Conservation (phyloP, 306 rosid species). For the Sophora flavescens region DNA sequence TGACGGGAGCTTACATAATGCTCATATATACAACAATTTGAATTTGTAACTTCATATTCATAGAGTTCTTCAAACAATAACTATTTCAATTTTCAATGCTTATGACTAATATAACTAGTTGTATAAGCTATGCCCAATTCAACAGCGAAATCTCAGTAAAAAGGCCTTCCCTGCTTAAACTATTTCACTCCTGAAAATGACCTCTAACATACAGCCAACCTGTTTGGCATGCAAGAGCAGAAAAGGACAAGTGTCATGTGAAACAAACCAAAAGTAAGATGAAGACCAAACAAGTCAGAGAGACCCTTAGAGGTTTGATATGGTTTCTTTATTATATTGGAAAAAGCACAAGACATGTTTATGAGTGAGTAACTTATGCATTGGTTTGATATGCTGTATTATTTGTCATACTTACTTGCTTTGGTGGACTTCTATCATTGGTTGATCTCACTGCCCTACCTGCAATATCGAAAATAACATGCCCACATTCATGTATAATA, state of each 20-base stretch:
- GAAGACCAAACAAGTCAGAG: no score
- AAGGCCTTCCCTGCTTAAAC: no score
- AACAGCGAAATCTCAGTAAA: slow-evolving; percentile 12
- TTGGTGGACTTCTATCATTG: not conserved
- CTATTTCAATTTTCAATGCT: not conserved
- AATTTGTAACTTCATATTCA: not conserved
- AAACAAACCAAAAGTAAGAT: no score
- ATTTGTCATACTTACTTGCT: not conserved
- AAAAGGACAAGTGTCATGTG: no score
- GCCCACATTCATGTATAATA: not conserved
- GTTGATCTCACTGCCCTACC: not conserved
- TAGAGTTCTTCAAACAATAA: not conserved
- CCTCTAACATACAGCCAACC: no score
- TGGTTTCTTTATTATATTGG: no score
- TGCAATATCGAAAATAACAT: slow-evolving; percentile 8
- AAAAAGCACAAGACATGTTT: no score
- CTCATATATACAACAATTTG: not conserved
- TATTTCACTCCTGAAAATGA: no score
- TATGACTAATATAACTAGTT: slow-evolving; percentile 6
- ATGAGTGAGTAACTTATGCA: no score
- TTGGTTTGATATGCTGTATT: no score
- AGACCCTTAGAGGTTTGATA: no score
- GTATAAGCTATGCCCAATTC: slow-evolving; percentile 1
- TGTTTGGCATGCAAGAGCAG: no score
- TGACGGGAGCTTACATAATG: not conserved